Base-by-base conservation (phyloP, 75 land plant genomes). In the Selaginella moellendorffii region DNA sequence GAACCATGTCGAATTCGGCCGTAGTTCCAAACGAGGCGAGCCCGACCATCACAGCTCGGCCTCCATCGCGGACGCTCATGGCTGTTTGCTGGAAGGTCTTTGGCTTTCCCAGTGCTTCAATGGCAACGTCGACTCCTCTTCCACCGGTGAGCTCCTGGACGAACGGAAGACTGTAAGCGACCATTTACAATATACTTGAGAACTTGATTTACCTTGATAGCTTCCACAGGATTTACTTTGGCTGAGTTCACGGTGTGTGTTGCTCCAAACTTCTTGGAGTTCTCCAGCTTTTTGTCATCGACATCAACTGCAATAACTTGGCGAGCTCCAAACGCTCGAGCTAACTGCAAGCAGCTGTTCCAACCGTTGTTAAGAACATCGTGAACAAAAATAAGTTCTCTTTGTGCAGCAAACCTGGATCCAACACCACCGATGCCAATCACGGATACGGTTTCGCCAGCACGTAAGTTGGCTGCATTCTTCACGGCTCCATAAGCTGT, bases 371-470 rank as follows among this genome's bases (percentile, higher is more conserved):
- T 5, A 5, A 36, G 14, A 36, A 36, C 46, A 36, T 5, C n/a
- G n/a, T n/a, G n/a, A n/a, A n/a, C n/a, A n/a, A n/a, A n/a, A n/a
- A n/a, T n/a, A n/a, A n/a, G n/a, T n/a, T 36, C 10, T 36, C 10
- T 36, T 5, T 36, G 46, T 36, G 46, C 14, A 1, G 12, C 10
- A 70, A 61, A 92, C 97, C 97, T 92, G 46, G 95, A 85, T 70
- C 97, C 97, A 30, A 92, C 97, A 30, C 97, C 97, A 30, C 97
- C 97, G 68, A 86, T 71, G 18, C 97, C 97, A 69, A 92, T 85
- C 24, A 92, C 74, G 68, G 97, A 88, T 66, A 92, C 82, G 29
- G 90, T 73, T 66, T 92, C 90, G 1, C 97, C 97, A 65, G 84
- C 78, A 58, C 86, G 89, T 78, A 92, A 69, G 63, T 92, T 87